A percentile compares a stretch with the other conserved stretches of the same genome.
These are phyloP conservation scores for Xylaria scruposa DNA, from an alignment of 495 filamentous ascomycete genomes.

Conservation along the genomic window DNA sequence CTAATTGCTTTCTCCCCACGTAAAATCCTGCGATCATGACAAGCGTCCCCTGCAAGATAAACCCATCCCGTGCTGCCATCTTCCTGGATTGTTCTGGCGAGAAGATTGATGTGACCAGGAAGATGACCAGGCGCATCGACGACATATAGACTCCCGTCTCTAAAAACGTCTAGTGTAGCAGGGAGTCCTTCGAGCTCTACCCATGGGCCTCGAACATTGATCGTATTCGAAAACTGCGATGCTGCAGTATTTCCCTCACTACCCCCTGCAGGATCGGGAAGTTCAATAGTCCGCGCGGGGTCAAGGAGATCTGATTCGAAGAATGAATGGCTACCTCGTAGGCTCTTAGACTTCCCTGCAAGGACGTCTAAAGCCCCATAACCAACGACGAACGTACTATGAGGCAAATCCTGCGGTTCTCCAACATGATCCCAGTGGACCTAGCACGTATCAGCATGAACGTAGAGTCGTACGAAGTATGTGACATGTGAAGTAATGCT, in stretches of 20 bases:
- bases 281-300: constrained; percentile 43
- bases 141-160: constrained; percentile 46
- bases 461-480: not conserved
- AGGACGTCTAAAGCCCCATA: constrained; percentile 44
- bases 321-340: constrained; percentile 45
- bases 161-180: constrained; percentile 49
- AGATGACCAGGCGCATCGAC: constrained; percentile 55
- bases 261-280: constrained; percentile 34
- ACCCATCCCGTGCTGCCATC: constrained; percentile 32
- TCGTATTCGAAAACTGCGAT: not conserved
- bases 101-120: constrained; percentile 53
- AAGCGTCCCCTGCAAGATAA: constrained; percentile 54
- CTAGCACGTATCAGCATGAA: constrained; percentile 7
- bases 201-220: constrained; percentile 33
- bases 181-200: constrained; percentile 35
- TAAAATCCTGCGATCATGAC: constrained; percentile 51
- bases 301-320: constrained; percentile 50
- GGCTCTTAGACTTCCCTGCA: constrained; percentile 30
- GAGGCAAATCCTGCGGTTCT: constrained; percentile 46
- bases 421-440: constrained; percentile 55
- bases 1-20: constrained; percentile 47
- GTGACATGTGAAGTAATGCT: not conserved
- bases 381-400: constrained; percentile 47
- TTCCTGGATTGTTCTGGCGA: constrained; percentile 29
- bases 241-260: not conserved